Evolutionary conservation across 73 alveolate genomes (phyloP).

Genomic region (Tetrahymena malaccensis): DNA sequence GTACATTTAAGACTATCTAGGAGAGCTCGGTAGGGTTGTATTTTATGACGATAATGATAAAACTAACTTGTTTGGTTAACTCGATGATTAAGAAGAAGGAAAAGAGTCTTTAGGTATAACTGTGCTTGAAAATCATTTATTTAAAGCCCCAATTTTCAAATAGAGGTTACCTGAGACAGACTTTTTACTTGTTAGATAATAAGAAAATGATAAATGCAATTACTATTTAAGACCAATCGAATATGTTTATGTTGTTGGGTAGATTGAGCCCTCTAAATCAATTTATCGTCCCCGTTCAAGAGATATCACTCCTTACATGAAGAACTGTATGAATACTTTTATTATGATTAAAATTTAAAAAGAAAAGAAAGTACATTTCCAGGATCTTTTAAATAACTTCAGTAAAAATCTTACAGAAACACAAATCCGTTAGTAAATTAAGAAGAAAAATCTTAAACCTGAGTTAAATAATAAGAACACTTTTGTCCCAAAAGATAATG

Average conservation of each 20-base stretch:
- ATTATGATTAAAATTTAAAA: conserved; percentile 67
- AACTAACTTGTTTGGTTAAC: conserved; percentile 40
- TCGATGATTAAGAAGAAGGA: conserved; percentile 24
- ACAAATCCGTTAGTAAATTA: conserved; percentile 73
- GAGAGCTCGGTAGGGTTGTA: conserved; percentile 21
- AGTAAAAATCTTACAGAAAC: conserved; percentile 77
- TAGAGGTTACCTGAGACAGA: conserved; percentile 72
- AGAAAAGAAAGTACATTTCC: conserved; percentile 64
- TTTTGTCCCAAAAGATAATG: background rate
- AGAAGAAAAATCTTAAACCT: conserved; percentile 57
- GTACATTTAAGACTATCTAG: conserved; percentile 19
- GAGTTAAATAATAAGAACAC: conserved; percentile 7
- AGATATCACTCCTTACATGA: conserved; percentile 69
- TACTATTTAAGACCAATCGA: conserved; percentile 82
- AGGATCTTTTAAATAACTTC: conserved; percentile 57
- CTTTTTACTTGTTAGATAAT: conserved; percentile 72
- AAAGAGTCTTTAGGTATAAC: conserved; percentile 48
- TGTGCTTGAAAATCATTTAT: conserved; percentile 81
- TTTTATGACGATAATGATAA: conserved; percentile 25
- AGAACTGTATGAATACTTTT: conserved; percentile 84
- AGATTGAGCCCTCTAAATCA: conserved; percentile 93
- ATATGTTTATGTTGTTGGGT: conserved; percentile 85
- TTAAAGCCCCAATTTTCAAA: conserved; percentile 90
- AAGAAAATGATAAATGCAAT: conserved; percentile 66
- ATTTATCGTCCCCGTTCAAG: conserved; percentile 93